Base-by-base conservation (phyloP, 768 basidiomycete species). In the Pholiota molesta region DNA sequence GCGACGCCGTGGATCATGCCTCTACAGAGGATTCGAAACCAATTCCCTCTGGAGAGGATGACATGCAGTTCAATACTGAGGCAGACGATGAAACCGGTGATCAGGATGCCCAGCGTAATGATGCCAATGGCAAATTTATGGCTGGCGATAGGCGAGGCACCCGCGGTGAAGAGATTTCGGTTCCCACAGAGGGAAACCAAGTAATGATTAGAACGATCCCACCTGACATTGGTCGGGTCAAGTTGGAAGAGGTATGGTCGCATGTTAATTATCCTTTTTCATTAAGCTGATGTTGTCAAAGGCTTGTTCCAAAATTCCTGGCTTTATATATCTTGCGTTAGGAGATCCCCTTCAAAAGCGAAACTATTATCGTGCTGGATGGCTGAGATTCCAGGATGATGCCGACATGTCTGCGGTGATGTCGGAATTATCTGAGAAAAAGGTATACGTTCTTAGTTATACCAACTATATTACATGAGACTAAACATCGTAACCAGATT, bases 161-260 rank as follows among this genome's bases (percentile, higher is more conserved):
- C 66, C 85, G 87, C 47, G 88, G 85, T 7, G 89, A 94, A 70
- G 93, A 95, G 70, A 79, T 88, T 61, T 85, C 86, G 59, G 88
- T 85, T 23, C 77, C 81, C 44, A 85, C 90, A 16, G 92, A 94
- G 68, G 92, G 91, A 23, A 93, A 92, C 67, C 91, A 97, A 71
- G 88, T 97, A 59, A 95, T 96, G 86, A 95, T 97, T 71, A 88
- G 95, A 62, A 95, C 94, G 17, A 95, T 97, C 65, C 95, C 95
- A 52, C 95, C 95, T 26, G 92, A 95, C 66, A 95, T 95, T 68
- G 92, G 92, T 31, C 88, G 95, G 35, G 78, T 90, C 53, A 95
- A 94, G 70, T 81, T 98, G 37, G 95, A 98, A 79, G 92, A 94
- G 75, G 95, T 96, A 61, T 21, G 63, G 53, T 57, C 23, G 75